These are phyloP conservation scores for Colletotrichum costaricense DNA, from an alignment of 2,329 filamentous ascomycete genomes.

Conservation along the genomic window DNA sequence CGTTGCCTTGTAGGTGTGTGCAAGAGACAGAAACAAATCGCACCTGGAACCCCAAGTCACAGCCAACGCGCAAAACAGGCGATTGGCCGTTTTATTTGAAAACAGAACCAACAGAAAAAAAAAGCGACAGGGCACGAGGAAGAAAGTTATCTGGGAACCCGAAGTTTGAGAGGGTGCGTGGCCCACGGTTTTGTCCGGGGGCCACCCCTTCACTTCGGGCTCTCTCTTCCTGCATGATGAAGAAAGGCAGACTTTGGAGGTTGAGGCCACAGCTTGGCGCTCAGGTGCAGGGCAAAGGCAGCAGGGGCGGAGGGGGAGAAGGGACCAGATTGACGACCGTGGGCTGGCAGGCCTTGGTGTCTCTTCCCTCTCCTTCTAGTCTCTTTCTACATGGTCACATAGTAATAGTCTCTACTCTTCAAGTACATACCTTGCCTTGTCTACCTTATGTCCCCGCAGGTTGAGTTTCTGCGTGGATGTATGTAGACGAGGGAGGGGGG, in stretches of 20 bases:
- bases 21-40: neutral
- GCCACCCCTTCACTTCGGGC: neutral
- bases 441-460: neutral
- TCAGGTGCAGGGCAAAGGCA: neutral
- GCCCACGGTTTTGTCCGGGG: constrained; percentile 3
- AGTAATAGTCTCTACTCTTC: no score
- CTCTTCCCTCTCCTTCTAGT: neutral
- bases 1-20: neutral
- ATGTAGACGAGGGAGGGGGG: neutral
- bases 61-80: constrained; percentile 14
- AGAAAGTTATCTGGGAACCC: neutral
- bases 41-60: neutral
- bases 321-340: neutral
- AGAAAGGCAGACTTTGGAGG: constrained; percentile 9
- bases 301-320: neutral
- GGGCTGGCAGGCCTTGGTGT: neutral
- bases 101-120: neutral
- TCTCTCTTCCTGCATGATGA: constrained; percentile 17
- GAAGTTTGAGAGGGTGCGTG: constrained; percentile 10
- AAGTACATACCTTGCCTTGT: no score
- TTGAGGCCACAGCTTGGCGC: neutral
- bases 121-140: neutral
- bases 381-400: no score
- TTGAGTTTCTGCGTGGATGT: neutral
- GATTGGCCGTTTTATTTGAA: neutral